These are phyloP conservation scores for Cucumis cinereus DNA, from an alignment of 306 rosid species.

Conservation along the genomic window DNA sequence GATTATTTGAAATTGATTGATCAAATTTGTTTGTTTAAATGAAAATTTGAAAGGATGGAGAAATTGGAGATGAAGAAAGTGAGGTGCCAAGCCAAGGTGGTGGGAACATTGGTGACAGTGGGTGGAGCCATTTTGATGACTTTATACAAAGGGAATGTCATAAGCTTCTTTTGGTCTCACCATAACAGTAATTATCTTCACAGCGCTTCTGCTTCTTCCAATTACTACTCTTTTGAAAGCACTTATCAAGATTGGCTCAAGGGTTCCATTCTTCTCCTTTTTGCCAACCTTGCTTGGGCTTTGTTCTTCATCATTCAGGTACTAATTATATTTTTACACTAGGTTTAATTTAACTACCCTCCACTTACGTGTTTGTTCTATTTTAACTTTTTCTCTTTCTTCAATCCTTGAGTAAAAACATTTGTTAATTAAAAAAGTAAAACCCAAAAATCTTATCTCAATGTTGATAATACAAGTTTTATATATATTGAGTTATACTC, in stretches of 20 bases:
- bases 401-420: too few relatives aligned
- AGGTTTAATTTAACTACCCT: not conserved
- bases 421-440: too few relatives aligned
- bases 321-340: not conserved
- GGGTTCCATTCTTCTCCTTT: slow-evolving; percentile 56
- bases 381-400: not conserved
- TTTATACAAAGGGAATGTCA: slow-evolving; percentile 70
- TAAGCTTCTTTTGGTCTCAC: slow-evolving; percentile 45
- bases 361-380: not conserved
- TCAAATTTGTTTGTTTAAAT: not conserved
- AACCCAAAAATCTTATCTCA: too few relatives aligned
- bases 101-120: slow-evolving; percentile 71
- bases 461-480: too few relatives aligned
- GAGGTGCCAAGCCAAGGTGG: slow-evolving; percentile 61
- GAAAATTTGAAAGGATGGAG: slow-evolving; percentile 49
- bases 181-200: slow-evolving; percentile 26
- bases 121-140: slow-evolving; percentile 96
- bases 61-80: slow-evolving; percentile 52
- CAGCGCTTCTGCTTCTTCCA: slow-evolving; percentile 18
- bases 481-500: too few relatives aligned
- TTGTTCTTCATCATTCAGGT: slow-evolving; percentile 90
- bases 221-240: not conserved
- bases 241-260: slow-evolving; percentile 56
- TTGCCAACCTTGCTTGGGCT: slow-evolving; percentile 81
- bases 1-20: not conserved